Evolutionary conservation across 1,284 basidiomycete genomes (phyloP).

Genomic region (Microbotryum saponariae): DNA sequence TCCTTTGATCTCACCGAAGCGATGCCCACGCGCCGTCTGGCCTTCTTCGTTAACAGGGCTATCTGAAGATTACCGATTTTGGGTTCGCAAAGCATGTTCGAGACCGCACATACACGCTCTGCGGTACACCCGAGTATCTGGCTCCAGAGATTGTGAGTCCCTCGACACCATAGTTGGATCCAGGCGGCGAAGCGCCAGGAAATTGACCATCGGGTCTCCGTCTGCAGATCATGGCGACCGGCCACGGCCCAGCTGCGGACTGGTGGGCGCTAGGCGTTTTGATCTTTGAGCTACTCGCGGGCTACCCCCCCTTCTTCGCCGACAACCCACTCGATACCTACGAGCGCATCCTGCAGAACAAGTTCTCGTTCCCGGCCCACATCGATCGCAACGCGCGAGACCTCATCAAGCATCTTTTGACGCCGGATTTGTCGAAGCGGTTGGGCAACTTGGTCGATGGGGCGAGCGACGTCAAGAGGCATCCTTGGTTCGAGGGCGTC

Average conservation of each 20-base stretch:
- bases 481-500: conserved; percentile 38
- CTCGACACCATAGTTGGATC: conserved; percentile 66
- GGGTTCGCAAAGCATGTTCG: conserved; percentile 41
- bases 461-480: conserved; percentile 34
- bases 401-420: conserved; percentile 33
- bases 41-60: conserved; percentile 39
- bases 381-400: conserved; percentile 35
- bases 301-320: conserved; percentile 46
- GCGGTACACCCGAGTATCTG: conserved; percentile 76
- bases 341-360: conserved; percentile 36
- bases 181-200: conserved; percentile 50
- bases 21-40: conserved; percentile 48
- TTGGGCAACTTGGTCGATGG: conserved; percentile 37
- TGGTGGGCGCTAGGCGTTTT: conserved; percentile 99
- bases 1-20: conserved; percentile 40
- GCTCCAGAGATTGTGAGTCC: conserved; percentile 71
- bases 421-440: conserved; percentile 34
- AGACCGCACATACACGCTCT: conserved; percentile 33
- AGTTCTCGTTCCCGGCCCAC: conserved; percentile 31
- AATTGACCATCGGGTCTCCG: background rate
- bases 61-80: conserved; percentile 47
- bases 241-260: conserved; percentile 55
- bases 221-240: conserved; percentile 40
- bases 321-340: conserved; percentile 35
- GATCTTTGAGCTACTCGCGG: conserved; percentile 87